These are phyloP conservation scores for Xanthoconium separans DNA, from an alignment of 1,284 basidiomycete genomes.

Conservation along the genomic window DNA sequence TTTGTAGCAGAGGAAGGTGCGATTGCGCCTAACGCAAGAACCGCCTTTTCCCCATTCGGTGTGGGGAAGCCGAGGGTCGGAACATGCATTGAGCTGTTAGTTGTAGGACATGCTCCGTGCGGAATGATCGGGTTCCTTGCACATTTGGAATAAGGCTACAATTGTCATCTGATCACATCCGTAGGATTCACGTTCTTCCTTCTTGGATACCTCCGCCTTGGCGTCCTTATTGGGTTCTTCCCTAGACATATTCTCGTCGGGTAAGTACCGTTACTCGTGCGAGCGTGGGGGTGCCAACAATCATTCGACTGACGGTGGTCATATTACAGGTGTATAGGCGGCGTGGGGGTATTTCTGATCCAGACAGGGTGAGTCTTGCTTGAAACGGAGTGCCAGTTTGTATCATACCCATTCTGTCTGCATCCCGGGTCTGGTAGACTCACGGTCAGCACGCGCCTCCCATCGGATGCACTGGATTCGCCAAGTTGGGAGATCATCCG, in stretches of 20 bases:
- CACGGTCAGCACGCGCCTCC: slow-evolving; percentile 80
- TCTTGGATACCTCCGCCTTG: slow-evolving; percentile 83
- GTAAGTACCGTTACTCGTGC: slow-evolving; percentile 37
- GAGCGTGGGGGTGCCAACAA: not conserved
- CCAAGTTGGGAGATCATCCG: slow-evolving; percentile 66
- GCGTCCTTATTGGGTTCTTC: slow-evolving; percentile 92
- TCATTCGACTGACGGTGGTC: not conserved
- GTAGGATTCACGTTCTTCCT: slow-evolving; percentile 80
- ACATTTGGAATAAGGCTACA: slow-evolving; percentile 1
- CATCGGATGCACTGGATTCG: slow-evolving; percentile 74
- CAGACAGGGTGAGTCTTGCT: slow-evolving; percentile 68
- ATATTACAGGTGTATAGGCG: slow-evolving; percentile 80
- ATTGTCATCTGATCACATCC: slow-evolving; percentile 7
- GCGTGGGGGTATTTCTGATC: slow-evolving; percentile 91
- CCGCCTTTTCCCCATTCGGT: not conserved
- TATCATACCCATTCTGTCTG: not conserved
- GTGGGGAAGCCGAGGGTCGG: not conserved
- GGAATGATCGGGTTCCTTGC: slow-evolving; percentile 5
- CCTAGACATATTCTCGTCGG: slow-evolving; percentile 95
- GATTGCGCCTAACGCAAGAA: not conserved
- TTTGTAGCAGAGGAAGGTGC: not conserved
- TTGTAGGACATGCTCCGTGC: not conserved
- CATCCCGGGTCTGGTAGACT: slow-evolving; percentile 45
- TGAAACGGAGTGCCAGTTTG: not conserved
- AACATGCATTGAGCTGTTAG: not conserved